A percentile compares a stretch with the other conserved stretches of the same genome.
Evolutionary conservation across 495 filamentous ascomycete species (phyloP).

Genomic region (Aspergillus olivimuriae): DNA sequence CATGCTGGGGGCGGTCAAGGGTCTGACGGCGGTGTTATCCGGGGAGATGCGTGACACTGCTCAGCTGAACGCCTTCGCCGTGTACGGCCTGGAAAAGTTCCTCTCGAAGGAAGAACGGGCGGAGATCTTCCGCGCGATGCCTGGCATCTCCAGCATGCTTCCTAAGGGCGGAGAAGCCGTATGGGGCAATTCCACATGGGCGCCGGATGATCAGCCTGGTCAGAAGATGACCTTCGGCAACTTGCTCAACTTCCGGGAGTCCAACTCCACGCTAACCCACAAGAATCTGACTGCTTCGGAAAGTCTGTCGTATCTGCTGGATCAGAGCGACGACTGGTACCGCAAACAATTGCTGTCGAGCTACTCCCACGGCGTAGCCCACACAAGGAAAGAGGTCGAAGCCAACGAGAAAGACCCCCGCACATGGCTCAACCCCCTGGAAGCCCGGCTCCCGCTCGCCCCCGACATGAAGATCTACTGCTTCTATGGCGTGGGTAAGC

Average conservation of each 20-base stretch:
- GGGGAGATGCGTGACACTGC: constrained; percentile 99
- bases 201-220: constrained; percentile 76
- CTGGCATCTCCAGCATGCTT: constrained; percentile 91
- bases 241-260: constrained; percentile 78
- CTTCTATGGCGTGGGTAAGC: constrained; percentile 92
- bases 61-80: constrained; percentile 93
- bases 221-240: constrained; percentile 70
- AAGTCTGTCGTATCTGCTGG: constrained; percentile 69
- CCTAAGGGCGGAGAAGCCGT: constrained; percentile 92
- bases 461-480: constrained; percentile 95
- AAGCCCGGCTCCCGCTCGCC: constrained; percentile 79
- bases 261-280: constrained; percentile 54
- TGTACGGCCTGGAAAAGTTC: constrained; percentile 96
- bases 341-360: constrained; percentile 56
- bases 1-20: constrained; percentile 94
- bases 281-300: constrained; percentile 75
- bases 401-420: constrained; percentile 72
- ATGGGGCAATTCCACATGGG: constrained; percentile 87
- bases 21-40: constrained; percentile 81
- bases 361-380: constrained; percentile 87
- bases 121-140: constrained; percentile 95
- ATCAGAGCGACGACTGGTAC: constrained; percentile 83
- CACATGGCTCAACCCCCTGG: constrained; percentile 95
- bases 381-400: constrained; percentile 74
- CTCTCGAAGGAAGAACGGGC: constrained; percentile 81